Base-by-base conservation (phyloP, 1,139 yeast genomes). In the Suhomyces anneliseae region DNA sequence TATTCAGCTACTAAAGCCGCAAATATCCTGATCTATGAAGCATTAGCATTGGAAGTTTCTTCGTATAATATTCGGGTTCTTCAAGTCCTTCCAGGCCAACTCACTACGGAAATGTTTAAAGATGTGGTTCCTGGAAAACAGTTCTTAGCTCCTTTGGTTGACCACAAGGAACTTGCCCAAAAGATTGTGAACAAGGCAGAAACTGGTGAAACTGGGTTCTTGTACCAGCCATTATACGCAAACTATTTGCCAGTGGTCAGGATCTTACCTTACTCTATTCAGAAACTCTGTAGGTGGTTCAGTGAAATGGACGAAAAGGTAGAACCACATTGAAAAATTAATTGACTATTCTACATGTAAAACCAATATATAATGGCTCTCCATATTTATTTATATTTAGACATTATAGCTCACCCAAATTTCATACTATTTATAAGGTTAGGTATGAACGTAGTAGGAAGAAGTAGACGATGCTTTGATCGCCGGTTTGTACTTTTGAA, bases 1-100 rank as follows among this genome's bases (percentile, higher is more conserved):
- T 87, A 85, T 60, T 76, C 89, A 0, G 83, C 87, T 0, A 71
- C 89, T 10, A 87, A 87, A 59, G 83, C 89, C 0, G 82, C 89
- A 0, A 54, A 79, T 15, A 71, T 78, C 7, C 81, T 83, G 53
- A 59, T 82, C 3, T 85, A 83, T 53, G 89, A 85, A 51, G 76
- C 87, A 0, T 58, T 83, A 39, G 60, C 76, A 1, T 76, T 74
- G 48, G 95, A 87, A 56, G 48, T 75, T 12, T 50, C 55, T 0
- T 52, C 54, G 1, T 53, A 54, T 9, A 57, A 59, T 0, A 64
- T 79, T 4, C 59, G 81, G 14, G 62, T 79, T 11, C 66, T 84
- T 14, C 62, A 85, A 11, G 83, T 84, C 1, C 58, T 79, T 1
- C 85, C 92, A 0, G 95, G 95, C 0, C 95, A 87, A 59, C 60